Conservation (phyloP, 108 stramenopile genomes). For the Conticribra guillardii region DNA sequence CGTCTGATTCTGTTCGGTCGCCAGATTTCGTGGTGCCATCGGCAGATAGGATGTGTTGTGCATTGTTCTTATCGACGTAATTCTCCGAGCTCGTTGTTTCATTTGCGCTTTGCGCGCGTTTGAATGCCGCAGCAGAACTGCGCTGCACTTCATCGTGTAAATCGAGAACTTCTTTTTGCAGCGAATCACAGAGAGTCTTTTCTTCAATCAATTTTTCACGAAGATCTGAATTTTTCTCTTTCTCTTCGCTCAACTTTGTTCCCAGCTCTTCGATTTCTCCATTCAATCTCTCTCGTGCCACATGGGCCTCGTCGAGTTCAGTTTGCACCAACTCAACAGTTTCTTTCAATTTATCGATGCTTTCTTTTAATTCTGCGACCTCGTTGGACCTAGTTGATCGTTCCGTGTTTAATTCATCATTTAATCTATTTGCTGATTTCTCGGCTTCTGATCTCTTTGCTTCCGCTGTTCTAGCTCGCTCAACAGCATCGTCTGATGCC, state of each 20-base stretch:
- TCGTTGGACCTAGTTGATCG: constrained; percentile 26
- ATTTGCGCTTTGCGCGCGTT: constrained; percentile 36
- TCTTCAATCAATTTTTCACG: constrained; percentile 35
- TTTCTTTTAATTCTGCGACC: constrained; percentile 48
- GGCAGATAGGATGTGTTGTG: constrained; percentile 2
- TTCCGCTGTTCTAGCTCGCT: constrained; percentile 69
- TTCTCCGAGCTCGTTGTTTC: constrained; percentile 20
- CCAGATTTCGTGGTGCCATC: background rate
- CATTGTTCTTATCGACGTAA: constrained; percentile 10
- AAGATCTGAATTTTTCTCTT: constrained; percentile 31
- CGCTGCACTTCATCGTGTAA: constrained; percentile 46
- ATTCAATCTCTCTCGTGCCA: constrained; percentile 28
- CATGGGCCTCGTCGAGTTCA: constrained; percentile 35
- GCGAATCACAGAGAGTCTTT: constrained; percentile 32
- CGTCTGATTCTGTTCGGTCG: constrained; percentile 58
- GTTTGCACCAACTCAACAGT: constrained; percentile 20
- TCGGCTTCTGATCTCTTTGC: constrained; percentile 58
- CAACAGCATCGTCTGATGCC: constrained; percentile 73
- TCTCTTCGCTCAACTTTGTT: constrained; percentile 18
- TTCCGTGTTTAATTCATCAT: constrained; percentile 19
- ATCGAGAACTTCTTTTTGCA: constrained; percentile 41
- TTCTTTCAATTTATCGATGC: constrained; percentile 40
- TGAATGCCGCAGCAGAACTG: constrained; percentile 48
- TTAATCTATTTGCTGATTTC: constrained; percentile 45
- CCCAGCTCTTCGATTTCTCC: constrained; percentile 43